Evolutionary conservation across 2,329 filamentous ascomycete genomes (phyloP).

Genomic region (Penicillium crustosum): DNA sequence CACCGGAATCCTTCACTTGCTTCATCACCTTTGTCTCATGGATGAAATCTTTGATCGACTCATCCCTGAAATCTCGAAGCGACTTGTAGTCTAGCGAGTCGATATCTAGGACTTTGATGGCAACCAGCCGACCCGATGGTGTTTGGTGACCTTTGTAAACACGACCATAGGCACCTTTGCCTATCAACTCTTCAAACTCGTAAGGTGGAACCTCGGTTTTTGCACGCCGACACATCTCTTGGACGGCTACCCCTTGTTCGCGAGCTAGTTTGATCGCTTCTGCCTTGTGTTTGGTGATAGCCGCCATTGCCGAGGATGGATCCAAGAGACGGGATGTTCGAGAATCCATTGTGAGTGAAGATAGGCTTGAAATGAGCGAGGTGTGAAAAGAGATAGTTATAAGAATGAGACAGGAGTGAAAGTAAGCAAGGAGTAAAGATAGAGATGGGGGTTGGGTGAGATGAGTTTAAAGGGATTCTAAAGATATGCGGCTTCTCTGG

Average conservation of each 20-base stretch:
- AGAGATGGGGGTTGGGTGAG: not conserved
- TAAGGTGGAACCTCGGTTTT: conserved; percentile 48
- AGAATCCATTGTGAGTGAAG: conserved; percentile 28
- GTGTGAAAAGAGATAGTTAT: not conserved
- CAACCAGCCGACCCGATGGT: conserved; percentile 45
- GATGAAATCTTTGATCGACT: conserved; percentile 56
- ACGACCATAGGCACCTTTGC: conserved; percentile 53
- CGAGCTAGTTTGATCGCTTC: conserved; percentile 49
- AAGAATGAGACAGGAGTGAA: not conserved
- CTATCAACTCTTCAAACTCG: conserved; percentile 52
- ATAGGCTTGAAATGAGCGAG: not conserved
- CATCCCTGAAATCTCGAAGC: conserved; percentile 47
- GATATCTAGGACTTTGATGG: conserved; percentile 53
- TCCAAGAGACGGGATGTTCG: conserved; percentile 40
- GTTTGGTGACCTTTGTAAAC: conserved; percentile 51
- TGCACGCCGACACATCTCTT: conserved; percentile 48
- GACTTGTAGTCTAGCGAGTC: conserved; percentile 51
- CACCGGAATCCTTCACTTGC: conserved; percentile 61
- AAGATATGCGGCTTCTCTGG: not conserved
- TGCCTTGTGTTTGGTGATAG: conserved; percentile 50
- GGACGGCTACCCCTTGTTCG: conserved; percentile 47
- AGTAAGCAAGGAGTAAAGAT: not conserved
- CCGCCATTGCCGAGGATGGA: conserved; percentile 44
- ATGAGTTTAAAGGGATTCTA: not conserved
- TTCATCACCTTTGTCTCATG: conserved; percentile 64